phyloP scores from a whole-genome alignment of 164 flowering plant species.

The Stephania yunnanensis region DNA sequence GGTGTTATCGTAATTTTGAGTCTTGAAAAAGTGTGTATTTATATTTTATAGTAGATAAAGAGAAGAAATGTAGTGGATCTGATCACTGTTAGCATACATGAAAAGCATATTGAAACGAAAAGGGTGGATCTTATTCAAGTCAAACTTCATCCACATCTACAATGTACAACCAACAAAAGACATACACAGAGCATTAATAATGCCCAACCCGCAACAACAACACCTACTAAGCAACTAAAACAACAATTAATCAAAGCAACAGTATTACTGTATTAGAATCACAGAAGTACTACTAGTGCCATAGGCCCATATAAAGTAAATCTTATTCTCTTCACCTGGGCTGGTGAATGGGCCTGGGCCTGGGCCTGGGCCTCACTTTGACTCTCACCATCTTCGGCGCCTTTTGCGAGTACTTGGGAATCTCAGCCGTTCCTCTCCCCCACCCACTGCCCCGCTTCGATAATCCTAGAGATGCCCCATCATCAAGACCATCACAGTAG shows the following conservation, averaged over 20 bases:
- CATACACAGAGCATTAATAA: not conserved
- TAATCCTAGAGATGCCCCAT: slow-evolving; percentile 35
- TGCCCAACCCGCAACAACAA: too few relatives aligned
- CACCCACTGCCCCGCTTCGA: slow-evolving; percentile 40
- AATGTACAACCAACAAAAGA: not conserved
- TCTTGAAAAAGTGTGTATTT: too few relatives aligned
- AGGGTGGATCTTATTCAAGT: not conserved
- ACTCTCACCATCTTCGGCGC: slow-evolving; percentile 73
- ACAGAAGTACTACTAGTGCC: too few relatives aligned
- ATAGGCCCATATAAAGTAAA: too few relatives aligned
- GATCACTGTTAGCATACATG: too few relatives aligned
- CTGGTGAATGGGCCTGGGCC: slow-evolving; percentile 76
- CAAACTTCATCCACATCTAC: not conserved
- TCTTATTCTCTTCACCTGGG: slow-evolving; percentile 40
- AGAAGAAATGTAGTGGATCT: too few relatives aligned
- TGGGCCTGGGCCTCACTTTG: slow-evolving; percentile 58
- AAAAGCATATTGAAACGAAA: too few relatives aligned
- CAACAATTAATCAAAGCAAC: too few relatives aligned
- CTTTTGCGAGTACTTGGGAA: slow-evolving; percentile 45
- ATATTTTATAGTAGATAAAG: too few relatives aligned
- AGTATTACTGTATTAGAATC: too few relatives aligned
- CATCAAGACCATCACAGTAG: slow-evolving; percentile 15
- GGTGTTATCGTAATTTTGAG: too few relatives aligned
- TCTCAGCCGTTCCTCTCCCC: slow-evolving; percentile 18
- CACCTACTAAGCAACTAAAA: too few relatives aligned